Conservation (phyloP, 495 filamentous ascomycete genomes). For the Annulohypoxylon stygium region DNA sequence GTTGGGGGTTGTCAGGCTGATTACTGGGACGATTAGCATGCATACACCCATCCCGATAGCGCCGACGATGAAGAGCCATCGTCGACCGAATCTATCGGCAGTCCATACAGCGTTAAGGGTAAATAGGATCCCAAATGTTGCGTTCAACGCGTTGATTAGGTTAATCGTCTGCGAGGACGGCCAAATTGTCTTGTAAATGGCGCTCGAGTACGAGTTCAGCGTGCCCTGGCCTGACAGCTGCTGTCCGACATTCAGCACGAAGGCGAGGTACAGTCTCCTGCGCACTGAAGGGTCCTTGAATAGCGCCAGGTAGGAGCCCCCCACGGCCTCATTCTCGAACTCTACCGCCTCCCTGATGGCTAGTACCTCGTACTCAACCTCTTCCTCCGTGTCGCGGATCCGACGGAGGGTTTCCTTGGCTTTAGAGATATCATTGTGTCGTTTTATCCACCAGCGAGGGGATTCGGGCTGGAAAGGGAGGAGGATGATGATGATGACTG, state of each 20-base stretch:
- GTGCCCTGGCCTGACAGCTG: constrained; percentile 73
- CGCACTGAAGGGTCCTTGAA: constrained; percentile 73
- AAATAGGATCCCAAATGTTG: constrained; percentile 65
- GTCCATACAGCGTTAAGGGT: constrained; percentile 75
- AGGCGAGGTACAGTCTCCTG: constrained; percentile 67
- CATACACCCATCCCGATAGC: constrained; percentile 63
- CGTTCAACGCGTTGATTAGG: constrained; percentile 76
- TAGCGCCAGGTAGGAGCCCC: constrained; percentile 66
- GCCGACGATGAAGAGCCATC: constrained; percentile 64
- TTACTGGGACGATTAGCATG: constrained; percentile 72
- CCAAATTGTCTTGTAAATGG: constrained; percentile 75
- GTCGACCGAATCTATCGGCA: constrained; percentile 67
- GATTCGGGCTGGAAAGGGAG: constrained; percentile 70
- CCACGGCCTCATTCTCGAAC: constrained; percentile 73
- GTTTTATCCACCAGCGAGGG: constrained; percentile 71
- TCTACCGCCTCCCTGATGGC: constrained; percentile 71
- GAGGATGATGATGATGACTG: constrained; percentile 63
- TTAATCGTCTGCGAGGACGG: constrained; percentile 65
- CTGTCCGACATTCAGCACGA: constrained; percentile 71
- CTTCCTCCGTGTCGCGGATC: constrained; percentile 69
- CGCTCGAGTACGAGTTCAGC: constrained; percentile 73
- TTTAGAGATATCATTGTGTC: constrained; percentile 65
- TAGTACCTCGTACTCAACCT: constrained; percentile 70
- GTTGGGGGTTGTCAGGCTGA: constrained; percentile 67
- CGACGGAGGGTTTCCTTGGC: constrained; percentile 62